Base-by-base conservation (phyloP, 2,329 filamentous ascomycete species). In the Alternaria tenuissima region DNA sequence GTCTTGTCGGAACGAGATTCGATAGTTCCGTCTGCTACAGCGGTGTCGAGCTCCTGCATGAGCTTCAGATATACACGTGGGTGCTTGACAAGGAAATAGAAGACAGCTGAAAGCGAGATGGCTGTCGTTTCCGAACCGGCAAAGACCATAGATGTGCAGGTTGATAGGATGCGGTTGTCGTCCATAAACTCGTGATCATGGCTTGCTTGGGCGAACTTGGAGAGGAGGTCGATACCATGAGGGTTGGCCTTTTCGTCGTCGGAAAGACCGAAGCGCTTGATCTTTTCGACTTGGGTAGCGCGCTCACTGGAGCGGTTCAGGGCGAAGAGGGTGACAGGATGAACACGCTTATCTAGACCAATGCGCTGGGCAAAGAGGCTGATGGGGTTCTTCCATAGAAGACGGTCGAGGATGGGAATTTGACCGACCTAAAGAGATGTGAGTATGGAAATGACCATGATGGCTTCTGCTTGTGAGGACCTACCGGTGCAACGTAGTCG, bases 51-150 rank as follows among this genome's bases (percentile, higher is more conserved):
- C 73, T 93, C 91, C 1, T 78, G 67, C 69, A 86, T 84, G 55
- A 92, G 79, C 39, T 83, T 84, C 3, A 76, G 71, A 61, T 91
- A 85, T 14, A 82, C 83, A 0, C 66, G 38, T 0, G 88, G 88
- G 68, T 88, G 86, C 70, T 88, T 89, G 36, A 93, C 82, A 4
- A 94, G 79, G 75, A 88, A 89, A 78, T 94, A 94, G 70, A 94
- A 91, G 0, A 93, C 85, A 7, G 88, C 84, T 6, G 86, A 86
- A 0, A 94, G 83, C 7, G 86, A 88, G 71, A 94, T 94, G 39
- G 90, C 91, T 0, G 91, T 94, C 0, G 91, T 94, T 77, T 95
- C 92, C 2, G 87, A 90, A 4, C 91, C 91, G 0, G 92, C 92
- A 67, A 91, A 86, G 63, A 83, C 80, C 89, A 91, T 91, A 59